Conservation (phyloP, 208 protist genomes). For the Leptomonas pyrrhocoris region DNA sequence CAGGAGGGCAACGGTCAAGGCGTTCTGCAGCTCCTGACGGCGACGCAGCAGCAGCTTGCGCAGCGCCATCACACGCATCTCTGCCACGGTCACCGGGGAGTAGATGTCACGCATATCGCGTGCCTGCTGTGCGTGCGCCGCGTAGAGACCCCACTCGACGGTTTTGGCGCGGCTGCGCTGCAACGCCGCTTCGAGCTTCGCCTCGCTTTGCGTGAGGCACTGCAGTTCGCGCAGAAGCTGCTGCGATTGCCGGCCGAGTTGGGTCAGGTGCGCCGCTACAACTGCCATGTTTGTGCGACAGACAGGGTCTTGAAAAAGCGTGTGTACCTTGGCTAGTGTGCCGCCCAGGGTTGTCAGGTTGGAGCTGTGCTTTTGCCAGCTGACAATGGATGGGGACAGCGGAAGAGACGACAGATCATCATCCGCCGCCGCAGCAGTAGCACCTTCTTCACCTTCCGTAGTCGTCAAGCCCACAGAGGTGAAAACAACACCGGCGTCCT, state of each 20-base stretch:
- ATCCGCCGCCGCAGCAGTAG: neutral
- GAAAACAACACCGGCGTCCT: neutral
- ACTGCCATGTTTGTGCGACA: conserved; percentile 28
- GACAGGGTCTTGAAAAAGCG: conserved; percentile 16
- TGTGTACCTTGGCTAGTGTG: conserved; percentile 34
- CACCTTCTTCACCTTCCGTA: neutral
- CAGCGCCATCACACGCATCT: conserved; percentile 30
- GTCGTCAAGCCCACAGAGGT: neutral
- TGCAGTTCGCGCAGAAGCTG: conserved; percentile 17
- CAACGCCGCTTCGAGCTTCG: conserved; percentile 22
- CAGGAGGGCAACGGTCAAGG: conserved; percentile 14
- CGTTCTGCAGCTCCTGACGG: conserved; percentile 30
- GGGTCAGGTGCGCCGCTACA: conserved; percentile 16
- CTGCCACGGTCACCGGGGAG: conserved; percentile 23
- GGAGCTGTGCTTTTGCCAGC: conserved; percentile 17
- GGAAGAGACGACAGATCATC: neutral
- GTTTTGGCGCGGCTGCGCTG: neutral
- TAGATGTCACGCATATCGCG: conserved; percentile 28
- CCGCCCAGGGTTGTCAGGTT: conserved; percentile 22
- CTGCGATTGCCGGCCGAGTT: conserved; percentile 27
- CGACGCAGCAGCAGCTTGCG: conserved; percentile 33
- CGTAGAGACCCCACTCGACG: conserved; percentile 35
- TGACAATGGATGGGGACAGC: neutral
- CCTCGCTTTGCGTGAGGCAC: conserved; percentile 4
- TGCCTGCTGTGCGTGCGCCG: conserved; percentile 30